Evolutionary conservation across 1,284 basidiomycete species (phyloP).

Genomic region (Earliella scabrosa): DNA sequence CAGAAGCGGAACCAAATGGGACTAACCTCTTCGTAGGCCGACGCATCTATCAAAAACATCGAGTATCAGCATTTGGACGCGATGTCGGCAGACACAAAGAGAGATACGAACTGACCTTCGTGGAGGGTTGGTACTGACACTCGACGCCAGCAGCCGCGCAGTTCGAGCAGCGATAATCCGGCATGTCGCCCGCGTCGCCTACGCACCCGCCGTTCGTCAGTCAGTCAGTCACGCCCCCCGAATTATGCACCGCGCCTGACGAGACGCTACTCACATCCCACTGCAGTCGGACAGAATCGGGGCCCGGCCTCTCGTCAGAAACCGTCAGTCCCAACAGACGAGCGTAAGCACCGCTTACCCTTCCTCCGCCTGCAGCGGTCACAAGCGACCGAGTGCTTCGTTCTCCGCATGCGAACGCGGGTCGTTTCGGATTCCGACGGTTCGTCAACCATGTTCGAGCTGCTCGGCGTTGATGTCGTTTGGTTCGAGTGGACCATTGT

Average conservation of each 20-base stretch:
- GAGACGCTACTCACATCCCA: no score
- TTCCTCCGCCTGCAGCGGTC: background rate
- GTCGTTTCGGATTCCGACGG: no score
- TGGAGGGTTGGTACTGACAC: background rate
- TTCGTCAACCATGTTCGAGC: slow-evolving; percentile 40
- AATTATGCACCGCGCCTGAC: no score
- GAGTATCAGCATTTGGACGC: background rate
- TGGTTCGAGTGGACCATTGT: no score
- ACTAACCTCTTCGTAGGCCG: background rate
- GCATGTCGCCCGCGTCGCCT: slow-evolving; percentile 4
- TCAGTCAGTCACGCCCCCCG: background rate
- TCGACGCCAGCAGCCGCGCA: background rate
- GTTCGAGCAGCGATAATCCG: slow-evolving; percentile 1
- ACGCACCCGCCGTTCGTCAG: no score
- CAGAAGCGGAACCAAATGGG: background rate
- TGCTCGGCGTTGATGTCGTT: background rate
- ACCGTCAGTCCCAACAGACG: no score
- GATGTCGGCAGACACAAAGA: no score
- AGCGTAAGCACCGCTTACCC: background rate
- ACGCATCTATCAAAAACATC: background rate
- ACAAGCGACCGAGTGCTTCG: background rate
- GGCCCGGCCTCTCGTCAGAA: no score
- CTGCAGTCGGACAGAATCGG: no score
- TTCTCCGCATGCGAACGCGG: background rate
- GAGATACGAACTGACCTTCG: no score